These are phyloP conservation scores for Xylogone sp. DNA, from an alignment of 2,329 filamentous ascomycete genomes.

Conservation along the genomic window DNA sequence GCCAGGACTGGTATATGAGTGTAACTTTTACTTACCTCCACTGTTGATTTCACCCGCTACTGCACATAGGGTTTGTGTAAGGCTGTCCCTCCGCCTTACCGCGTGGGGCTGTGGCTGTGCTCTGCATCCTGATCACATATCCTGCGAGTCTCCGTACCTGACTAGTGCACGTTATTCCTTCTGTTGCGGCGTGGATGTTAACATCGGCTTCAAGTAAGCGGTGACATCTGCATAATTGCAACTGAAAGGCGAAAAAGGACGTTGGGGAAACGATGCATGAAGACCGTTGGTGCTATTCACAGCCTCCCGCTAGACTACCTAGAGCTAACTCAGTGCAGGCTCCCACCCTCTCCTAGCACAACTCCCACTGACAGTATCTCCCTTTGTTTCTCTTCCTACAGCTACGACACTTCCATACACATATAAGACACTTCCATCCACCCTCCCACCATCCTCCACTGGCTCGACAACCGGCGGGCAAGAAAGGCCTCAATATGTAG, in stretches of 20 bases:
- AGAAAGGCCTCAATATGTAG: slow-evolving; percentile 68
- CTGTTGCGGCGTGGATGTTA: background rate
- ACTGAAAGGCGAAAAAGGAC: no score
- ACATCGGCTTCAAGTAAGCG: background rate
- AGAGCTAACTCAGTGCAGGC: slow-evolving; percentile 40
- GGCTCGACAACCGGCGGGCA: slow-evolving; percentile 39
- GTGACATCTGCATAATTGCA: background rate
- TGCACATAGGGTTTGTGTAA: background rate
- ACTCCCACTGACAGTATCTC: slow-evolving; percentile 88
- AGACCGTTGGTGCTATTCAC: slow-evolving; percentile 15
- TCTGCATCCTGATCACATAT: background rate
- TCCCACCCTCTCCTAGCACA: slow-evolving; percentile 88
- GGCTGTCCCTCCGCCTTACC: background rate
- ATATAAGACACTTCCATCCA: slow-evolving; percentile 85
- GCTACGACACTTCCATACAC: slow-evolving; percentile 92
- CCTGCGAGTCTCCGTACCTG: background rate
- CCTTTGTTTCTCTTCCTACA: slow-evolving; percentile 86
- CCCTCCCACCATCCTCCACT: slow-evolving; percentile 71
- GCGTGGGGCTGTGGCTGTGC: background rate
- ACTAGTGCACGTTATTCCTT: background rate
- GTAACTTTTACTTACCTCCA: no score
- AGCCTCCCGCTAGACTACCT: background rate
- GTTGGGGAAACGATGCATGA: slow-evolving; percentile 23
- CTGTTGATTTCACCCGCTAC: background rate
- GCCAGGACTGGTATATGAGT: background rate